These are phyloP conservation scores for Phragmites australis DNA, from an alignment of 176 grass and related monocot genomes.

Conservation along the genomic window DNA sequence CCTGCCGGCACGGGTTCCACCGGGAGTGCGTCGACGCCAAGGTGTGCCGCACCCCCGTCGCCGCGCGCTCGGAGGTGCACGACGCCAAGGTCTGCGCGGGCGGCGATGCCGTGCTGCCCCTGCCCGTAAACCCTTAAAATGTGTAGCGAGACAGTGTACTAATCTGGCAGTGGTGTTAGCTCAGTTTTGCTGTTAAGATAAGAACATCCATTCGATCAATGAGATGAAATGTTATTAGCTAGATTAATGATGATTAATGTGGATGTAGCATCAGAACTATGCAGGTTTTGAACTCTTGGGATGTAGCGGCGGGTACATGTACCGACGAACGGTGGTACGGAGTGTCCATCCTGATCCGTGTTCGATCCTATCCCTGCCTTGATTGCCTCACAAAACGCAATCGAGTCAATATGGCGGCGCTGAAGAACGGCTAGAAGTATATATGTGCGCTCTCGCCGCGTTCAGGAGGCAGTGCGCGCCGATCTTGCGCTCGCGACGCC, in stretches of 20 bases:
- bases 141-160: neutral
- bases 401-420: neutral
- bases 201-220: neutral
- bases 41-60: conserved; percentile 36
- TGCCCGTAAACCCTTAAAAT: neutral
- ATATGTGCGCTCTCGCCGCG: too few relatives aligned
- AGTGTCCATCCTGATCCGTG: neutral
- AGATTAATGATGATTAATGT: neutral
- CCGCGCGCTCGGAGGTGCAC: neutral
- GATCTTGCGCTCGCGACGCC: too few relatives aligned
- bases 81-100: neutral
- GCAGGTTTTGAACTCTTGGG: neutral
- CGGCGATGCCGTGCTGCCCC: neutral
- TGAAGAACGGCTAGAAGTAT: neutral
- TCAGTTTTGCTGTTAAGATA: neutral
- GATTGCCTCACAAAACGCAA: neutral
- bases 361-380: neutral
- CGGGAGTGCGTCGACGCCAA: conserved; percentile 58
- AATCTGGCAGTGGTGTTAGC: neutral
- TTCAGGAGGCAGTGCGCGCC: too few relatives aligned
- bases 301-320: neutral
- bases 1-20: conserved; percentile 54
- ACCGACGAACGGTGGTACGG: neutral
- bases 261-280: too few relatives aligned
- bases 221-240: neutral